Evolutionary conservation across 495 filamentous ascomycete species (phyloP).

Genomic region (Penicillium verhagenii): DNA sequence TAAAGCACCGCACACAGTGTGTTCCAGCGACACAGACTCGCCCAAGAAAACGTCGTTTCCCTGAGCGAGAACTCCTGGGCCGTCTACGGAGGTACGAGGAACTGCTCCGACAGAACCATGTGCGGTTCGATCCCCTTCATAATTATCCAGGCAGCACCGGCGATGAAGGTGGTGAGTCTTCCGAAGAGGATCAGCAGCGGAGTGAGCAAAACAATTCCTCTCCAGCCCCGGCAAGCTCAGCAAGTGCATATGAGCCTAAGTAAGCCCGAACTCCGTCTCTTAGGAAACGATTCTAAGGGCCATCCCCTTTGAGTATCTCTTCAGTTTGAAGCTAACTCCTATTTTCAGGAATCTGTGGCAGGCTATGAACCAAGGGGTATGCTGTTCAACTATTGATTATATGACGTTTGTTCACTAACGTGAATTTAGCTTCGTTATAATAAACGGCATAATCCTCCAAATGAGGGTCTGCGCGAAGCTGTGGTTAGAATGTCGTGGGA

Average conservation of each 20-base stretch:
- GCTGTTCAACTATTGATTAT: not conserved
- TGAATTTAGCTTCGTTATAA: slow-evolving; percentile 1
- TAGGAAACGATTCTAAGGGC: not conserved
- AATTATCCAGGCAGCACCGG: slow-evolving; percentile 17
- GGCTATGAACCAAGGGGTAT: slow-evolving; percentile 49
- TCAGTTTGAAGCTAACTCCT: not conserved
- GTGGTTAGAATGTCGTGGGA: slow-evolving; percentile 46
- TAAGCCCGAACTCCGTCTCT: slow-evolving; percentile 11
- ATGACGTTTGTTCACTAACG: not conserved
- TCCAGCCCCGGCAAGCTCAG: slow-evolving; percentile 27
- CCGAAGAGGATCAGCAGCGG: not conserved
- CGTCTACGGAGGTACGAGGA: slow-evolving; percentile 52
- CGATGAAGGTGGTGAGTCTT: not conserved
- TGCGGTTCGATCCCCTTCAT: slow-evolving; percentile 54
- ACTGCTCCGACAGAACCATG: slow-evolving; percentile 49
- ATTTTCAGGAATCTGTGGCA: slow-evolving; percentile 44
- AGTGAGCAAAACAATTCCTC: slow-evolving; percentile 27
- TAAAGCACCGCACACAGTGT: slow-evolving; percentile 40
- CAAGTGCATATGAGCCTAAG: slow-evolving; percentile 41
- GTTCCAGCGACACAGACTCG: slow-evolving; percentile 45
- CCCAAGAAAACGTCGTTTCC: slow-evolving; percentile 48
- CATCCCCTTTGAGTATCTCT: not conserved
- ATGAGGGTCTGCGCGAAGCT: slow-evolving; percentile 29
- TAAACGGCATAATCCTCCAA: slow-evolving; percentile 17
- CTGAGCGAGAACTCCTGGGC: slow-evolving; percentile 54